Base-by-base conservation (phyloP, 768 basidiomycete genomes). In the Dendrothele bispora region DNA sequence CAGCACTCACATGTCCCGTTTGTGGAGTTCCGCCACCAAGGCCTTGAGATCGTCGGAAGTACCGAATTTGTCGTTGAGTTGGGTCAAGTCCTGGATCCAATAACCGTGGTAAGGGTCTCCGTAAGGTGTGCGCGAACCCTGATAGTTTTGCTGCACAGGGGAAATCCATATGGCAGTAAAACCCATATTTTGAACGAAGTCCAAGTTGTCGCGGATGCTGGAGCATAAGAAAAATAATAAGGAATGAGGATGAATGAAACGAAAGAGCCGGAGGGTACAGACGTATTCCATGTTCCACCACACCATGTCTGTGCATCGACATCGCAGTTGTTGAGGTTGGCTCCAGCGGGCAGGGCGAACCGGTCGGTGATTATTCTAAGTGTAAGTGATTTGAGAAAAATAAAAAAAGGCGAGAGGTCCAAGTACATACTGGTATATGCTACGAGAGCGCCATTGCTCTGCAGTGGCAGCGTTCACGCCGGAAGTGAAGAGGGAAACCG, bases 101-200 rank as follows among this genome's bases (percentile, higher is more conserved):
- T 92, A 91, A 15, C 90, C 90, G 56, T 91, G 90, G 66, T 93
- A 93, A 14, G 91, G 69, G 56, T 90, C 86, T 17, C 90, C 88
- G 61, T 91, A 92, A 1, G 79, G 69, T 3, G 87, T 82, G 39
- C 77, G 61, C 11, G 84, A 79, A 0, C 88, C 87, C 29, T 86
- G 66, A 51, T 86, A 89, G 61, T 91, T 91, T 65, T 89, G 78
- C 49, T 79, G 83, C 15, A 92, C 78, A 34, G 90, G 91, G 51
- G 85, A 88, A 50, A 90, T 91, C 89, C 89, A 92, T 38, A 91
- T 84, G 84, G 50, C 14, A 47, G 45, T 46, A 24, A 24, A 15
- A 17, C 52, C 20, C 90, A 86, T 87, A 49, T 83, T 65, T 55
- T 90, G 82, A 41, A 95, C 84, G 59, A 93, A 95, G 61, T 92